Percentiles rank a stretch among this genome's conserved stretches.
Conservation (phyloP, 169 alveolate genomes). For the Eimeria mitis region DNA sequence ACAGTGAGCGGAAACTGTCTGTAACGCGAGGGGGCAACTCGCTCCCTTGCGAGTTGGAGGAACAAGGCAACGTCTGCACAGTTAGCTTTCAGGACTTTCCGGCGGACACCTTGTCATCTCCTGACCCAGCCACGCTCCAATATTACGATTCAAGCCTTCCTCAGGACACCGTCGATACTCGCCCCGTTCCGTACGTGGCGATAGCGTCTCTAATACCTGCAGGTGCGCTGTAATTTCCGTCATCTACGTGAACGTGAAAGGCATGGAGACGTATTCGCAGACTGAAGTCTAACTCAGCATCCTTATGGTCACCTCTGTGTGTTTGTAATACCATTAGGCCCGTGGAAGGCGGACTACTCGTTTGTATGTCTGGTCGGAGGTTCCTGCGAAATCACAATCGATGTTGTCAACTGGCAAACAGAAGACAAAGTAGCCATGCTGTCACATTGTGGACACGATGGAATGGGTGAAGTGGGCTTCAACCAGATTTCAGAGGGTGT, state of each 20-base stretch:
- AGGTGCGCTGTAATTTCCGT: constrained; percentile 14
- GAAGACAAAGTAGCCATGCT: constrained; percentile 47
- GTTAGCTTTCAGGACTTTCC: constrained; percentile 35
- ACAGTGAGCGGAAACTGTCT: not conserved
- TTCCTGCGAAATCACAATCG: constrained; percentile 19
- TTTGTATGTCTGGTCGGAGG: constrained; percentile 42
- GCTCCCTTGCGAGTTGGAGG: constrained; percentile 8
- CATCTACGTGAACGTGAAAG: not conserved
- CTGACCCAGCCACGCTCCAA: constrained; percentile 30
- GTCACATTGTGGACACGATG: not conserved
- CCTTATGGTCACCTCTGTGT: not conserved
- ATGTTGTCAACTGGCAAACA: constrained; percentile 14
- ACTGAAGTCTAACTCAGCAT: not conserved
- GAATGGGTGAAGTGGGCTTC: not conserved
- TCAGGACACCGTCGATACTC: constrained; percentile 18
- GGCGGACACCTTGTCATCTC: constrained; percentile 24
- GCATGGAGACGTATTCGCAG: not conserved
- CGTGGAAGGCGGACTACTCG: constrained; percentile 22
- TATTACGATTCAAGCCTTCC: constrained; percentile 55
- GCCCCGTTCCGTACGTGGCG: constrained; percentile 35
- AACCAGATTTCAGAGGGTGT: constrained; percentile 24
- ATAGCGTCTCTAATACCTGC: constrained; percentile 49
- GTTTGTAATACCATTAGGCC: not conserved
- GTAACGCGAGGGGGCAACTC: constrained; percentile 36
- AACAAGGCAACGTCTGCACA: not conserved